Evolutionary conservation across 192 early-diverging fungal genomes (phyloP).

Genomic region (Dissophora ornata): DNA sequence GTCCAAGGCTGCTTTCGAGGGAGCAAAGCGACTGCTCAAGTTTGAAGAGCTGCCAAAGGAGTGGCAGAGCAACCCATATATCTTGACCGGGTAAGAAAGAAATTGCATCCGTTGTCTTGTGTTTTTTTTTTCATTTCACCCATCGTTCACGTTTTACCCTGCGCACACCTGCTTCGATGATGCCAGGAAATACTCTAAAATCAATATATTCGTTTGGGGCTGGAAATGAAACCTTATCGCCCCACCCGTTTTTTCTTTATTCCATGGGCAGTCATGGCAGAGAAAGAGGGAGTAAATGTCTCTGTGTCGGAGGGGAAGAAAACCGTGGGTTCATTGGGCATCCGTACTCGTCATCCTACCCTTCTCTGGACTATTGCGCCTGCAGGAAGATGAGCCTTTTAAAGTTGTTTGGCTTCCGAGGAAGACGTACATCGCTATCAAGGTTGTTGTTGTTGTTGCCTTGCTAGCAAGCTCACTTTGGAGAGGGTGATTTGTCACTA

Average conservation of each 20-base stretch:
- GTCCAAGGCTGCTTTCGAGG: constrained; percentile 65
- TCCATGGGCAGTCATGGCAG: too few relatives aligned
- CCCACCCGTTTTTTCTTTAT: constrained; percentile 21
- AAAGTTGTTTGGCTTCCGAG: too few relatives aligned
- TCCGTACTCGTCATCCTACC: too few relatives aligned
- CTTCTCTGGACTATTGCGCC: too few relatives aligned
- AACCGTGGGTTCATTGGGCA: too few relatives aligned
- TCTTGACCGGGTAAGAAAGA: constrained; percentile 59
- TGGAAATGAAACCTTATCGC: constrained; percentile 43
- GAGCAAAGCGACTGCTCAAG: constrained; percentile 65
- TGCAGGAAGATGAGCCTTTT: too few relatives aligned
- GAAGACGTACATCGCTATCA: too few relatives aligned
- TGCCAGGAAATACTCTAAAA: too few relatives aligned
- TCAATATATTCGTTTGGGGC: too few relatives aligned
- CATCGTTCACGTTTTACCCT: not conserved
- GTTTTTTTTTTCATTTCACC: not conserved
- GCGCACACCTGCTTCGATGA: not conserved
- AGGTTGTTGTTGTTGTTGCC: too few relatives aligned
- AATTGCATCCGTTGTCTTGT: too few relatives aligned
- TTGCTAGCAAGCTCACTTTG: not conserved
- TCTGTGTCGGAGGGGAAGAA: too few relatives aligned
- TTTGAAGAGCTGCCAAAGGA: constrained; percentile 69
- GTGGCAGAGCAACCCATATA: constrained; percentile 73
- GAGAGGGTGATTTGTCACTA: not conserved
- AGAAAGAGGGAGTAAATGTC: not conserved